Conservation (phyloP, 305 asterid species). For the Fraxinus paxiana region DNA sequence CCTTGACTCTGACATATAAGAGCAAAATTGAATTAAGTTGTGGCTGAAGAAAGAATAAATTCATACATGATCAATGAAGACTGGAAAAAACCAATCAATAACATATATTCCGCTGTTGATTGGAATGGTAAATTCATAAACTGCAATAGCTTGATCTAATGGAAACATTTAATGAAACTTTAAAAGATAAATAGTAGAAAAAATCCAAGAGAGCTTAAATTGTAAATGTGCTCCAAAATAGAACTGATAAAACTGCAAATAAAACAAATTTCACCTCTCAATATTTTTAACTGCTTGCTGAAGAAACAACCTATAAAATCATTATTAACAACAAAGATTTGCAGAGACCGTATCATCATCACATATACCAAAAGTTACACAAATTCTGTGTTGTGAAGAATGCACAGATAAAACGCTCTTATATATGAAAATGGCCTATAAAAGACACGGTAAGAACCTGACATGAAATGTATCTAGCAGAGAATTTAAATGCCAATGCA, state of each 20-base stretch:
- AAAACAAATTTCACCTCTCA: neutral
- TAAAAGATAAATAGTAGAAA: neutral
- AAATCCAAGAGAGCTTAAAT: neutral
- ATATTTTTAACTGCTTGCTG: neutral
- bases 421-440: neutral
- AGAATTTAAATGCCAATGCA: conserved; percentile 2
- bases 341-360: neutral
- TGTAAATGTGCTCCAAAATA: conserved; percentile 10
- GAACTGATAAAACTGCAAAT: conserved; percentile 9
- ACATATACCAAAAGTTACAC: conserved; percentile 1
- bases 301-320: neutral
- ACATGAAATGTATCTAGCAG: neutral
- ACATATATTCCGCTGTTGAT: neutral
- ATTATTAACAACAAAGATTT: neutral
- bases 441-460: neutral
- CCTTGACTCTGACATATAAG: conserved; percentile 43
- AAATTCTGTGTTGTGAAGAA: neutral
- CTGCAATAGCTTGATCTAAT: neutral
- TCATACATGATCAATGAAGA: conserved; percentile 20
- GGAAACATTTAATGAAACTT: conserved; percentile 5
- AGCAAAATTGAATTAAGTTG: conserved; percentile 21
- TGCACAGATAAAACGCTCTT: conserved; percentile 2
- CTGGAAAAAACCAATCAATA: conserved; percentile 4
- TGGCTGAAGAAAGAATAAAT: neutral
- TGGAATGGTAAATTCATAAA: conserved; percentile 1